Evolutionary conservation across 208 protist species (phyloP).

Genomic region (Histomonas meleagridis): DNA sequence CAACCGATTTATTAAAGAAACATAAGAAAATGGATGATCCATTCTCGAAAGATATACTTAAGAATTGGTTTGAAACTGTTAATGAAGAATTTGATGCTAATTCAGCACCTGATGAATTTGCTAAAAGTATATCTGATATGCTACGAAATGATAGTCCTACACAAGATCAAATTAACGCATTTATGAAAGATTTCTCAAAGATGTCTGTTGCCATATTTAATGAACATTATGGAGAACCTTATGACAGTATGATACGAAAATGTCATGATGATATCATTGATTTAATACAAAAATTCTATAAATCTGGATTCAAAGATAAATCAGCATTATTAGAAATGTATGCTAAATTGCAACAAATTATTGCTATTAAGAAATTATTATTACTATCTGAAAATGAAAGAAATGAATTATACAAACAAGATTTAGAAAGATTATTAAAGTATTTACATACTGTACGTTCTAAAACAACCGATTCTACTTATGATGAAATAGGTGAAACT

Average conservation of each 20-base stretch:
- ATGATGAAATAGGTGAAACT: too few relatives aligned
- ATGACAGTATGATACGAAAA: neutral
- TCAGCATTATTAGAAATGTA: neutral
- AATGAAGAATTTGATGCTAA: neutral
- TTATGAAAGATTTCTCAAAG: neutral
- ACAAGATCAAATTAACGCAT: neutral
- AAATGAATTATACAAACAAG: too few relatives aligned
- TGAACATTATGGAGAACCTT: neutral
- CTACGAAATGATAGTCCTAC: neutral
- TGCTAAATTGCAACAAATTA: too few relatives aligned
- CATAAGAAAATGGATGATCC: neutral
- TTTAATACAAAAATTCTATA: neutral
- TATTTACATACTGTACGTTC: too few relatives aligned
- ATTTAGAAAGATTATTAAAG: too few relatives aligned
- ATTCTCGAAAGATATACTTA: neutral
- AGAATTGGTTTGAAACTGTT: neutral
- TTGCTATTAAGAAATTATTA: too few relatives aligned
- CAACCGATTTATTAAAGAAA: neutral
- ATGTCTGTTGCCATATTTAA: neutral
- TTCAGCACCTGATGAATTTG: too few relatives aligned
- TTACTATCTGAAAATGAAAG: too few relatives aligned
- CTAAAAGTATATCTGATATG: neutral
- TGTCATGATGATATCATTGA: neutral
- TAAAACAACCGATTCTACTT: too few relatives aligned
- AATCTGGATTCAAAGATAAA: neutral